phyloP scores from a whole-genome alignment of 2,329 filamentous ascomycete species.

The Colletotrichum gigasporum region DNA sequence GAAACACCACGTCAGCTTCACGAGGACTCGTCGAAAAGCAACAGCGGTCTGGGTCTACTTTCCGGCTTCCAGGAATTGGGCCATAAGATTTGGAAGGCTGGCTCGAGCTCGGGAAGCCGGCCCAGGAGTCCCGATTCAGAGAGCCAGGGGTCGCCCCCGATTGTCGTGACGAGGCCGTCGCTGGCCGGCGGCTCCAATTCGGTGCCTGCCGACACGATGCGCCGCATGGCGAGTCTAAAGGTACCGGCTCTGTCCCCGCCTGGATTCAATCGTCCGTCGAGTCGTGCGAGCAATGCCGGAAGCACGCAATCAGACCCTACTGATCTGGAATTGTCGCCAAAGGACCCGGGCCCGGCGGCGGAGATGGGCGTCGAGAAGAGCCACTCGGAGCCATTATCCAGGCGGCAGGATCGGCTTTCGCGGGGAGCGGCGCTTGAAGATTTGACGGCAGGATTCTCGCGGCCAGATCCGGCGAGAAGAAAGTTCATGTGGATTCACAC shows the following conservation, averaged over 20 bases:
- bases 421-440: conserved; percentile 37
- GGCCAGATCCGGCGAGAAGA: conserved; percentile 47
- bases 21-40: neutral
- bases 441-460: conserved; percentile 49
- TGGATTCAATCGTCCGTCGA: conserved; percentile 39
- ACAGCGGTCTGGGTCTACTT: neutral
- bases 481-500: conserved; percentile 69
- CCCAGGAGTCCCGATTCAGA: conserved; percentile 27
- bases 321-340: conserved; percentile 36
- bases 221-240: conserved; percentile 40
- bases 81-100: neutral
- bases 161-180: conserved; percentile 46
- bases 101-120: conserved; percentile 20
- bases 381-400: conserved; percentile 5
- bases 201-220: neutral
- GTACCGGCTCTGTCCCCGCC: conserved; percentile 42
- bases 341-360: neutral
- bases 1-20: neutral
- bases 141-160: conserved; percentile 42
- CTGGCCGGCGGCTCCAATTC: conserved; percentile 32
- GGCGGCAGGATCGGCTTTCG: neutral
- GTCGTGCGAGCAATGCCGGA: conserved; percentile 38
- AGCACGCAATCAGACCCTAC: conserved; percentile 44
- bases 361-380: neutral
- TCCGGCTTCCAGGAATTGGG: conserved; percentile 13